Conservation (phyloP, 1,284 basidiomycete species). For the Trichosporon coremiiforme region DNA sequence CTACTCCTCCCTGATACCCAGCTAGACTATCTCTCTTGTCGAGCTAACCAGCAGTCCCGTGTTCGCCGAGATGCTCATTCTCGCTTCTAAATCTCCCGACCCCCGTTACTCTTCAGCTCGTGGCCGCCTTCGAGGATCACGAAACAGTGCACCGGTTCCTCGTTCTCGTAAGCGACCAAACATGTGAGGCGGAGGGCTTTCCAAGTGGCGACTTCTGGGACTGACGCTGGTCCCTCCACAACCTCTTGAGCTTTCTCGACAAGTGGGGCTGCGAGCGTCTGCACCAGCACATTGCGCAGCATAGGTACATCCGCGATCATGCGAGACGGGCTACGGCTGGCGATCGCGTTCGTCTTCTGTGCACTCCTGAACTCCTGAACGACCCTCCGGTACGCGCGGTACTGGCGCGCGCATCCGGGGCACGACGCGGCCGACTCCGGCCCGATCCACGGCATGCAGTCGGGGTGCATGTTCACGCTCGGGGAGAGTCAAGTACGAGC, state of each 20-base stretch:
- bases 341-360: background rate
- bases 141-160: background rate
- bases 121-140: background rate
- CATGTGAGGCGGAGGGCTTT: background rate
- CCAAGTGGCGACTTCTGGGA: background rate
- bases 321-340: background rate
- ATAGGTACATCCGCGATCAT: background rate
- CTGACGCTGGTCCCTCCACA: background rate
- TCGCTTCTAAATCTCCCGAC: too few relatives aligned
- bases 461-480: background rate
- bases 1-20: too few relatives aligned
- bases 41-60: background rate
- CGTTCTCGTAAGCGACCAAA: too few relatives aligned
- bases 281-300: background rate
- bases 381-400: background rate
- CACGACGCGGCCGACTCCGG: background rate
- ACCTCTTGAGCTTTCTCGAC: background rate
- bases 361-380: background rate
- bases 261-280: background rate
- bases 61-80: background rate
- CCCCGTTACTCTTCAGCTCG: too few relatives aligned
- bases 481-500: background rate
- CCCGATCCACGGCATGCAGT: background rate
- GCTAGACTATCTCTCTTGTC: too few relatives aligned
- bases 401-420: background rate